Conservation (phyloP, 2,329 filamentous ascomycete genomes). For the Eutypa lata region DNA sequence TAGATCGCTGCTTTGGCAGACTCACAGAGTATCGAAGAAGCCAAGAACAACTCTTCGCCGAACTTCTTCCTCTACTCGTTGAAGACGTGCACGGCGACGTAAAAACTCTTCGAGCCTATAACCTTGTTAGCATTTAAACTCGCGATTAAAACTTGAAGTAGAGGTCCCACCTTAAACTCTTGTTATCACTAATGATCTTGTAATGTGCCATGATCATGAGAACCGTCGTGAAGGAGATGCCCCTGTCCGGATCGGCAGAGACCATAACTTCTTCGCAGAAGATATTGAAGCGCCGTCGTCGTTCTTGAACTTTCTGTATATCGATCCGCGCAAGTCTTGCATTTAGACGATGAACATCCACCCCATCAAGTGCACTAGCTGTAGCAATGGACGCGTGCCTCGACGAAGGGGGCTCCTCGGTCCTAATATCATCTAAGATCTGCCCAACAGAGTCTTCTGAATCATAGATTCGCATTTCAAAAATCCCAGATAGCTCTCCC, state of each 20-base stretch:
- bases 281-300: constrained; percentile 79
- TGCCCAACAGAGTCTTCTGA: constrained; percentile 82
- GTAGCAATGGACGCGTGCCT: constrained; percentile 55
- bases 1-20: constrained; percentile 6
- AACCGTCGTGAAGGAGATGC: constrained; percentile 87
- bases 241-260: constrained; percentile 82
- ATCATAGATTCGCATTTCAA: constrained; percentile 95
- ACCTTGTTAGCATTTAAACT: constrained; percentile 26
- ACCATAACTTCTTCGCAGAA: constrained; percentile 98
- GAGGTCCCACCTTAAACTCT: constrained; percentile 72
- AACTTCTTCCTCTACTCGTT: constrained; percentile 93
- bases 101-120: constrained; percentile 86
- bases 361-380: constrained; percentile 49
- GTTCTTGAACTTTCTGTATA: constrained; percentile 67
- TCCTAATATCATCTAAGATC: constrained; percentile 80
- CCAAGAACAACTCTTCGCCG: constrained; percentile 85
- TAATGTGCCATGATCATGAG: constrained; percentile 97
- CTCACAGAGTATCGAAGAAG: constrained; percentile 88
- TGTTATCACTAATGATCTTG: constrained; percentile 97
- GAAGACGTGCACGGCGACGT: constrained; percentile 81
- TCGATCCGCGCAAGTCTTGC: constrained; percentile 71
- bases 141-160: constrained; percentile 1
- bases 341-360: constrained; percentile 77
- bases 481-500: constrained; percentile 89
- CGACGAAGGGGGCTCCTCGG: constrained; percentile 46